These are phyloP conservation scores for Dioszegia hungarica DNA, from an alignment of 768 basidiomycete genomes.

Conservation along the genomic window DNA sequence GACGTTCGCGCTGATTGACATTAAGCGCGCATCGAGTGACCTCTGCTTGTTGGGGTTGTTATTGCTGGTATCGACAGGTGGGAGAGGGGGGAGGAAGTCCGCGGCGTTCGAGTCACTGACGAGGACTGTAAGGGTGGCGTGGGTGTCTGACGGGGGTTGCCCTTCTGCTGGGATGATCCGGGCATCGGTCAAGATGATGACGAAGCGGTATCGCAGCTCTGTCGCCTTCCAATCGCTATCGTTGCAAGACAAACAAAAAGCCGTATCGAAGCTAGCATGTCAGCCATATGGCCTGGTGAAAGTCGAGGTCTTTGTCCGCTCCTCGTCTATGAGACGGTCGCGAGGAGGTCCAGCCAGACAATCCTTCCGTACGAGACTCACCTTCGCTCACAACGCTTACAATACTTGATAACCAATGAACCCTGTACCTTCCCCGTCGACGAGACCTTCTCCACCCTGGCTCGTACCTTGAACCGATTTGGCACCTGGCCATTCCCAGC, in stretches of 20 bases:
- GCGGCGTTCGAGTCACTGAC: conserved; percentile 28
- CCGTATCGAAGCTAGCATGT: conserved; percentile 9
- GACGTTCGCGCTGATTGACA: conserved; percentile 4
- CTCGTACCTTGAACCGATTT: conserved; percentile 28
- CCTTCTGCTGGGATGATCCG: neutral
- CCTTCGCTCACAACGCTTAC: conserved; percentile 16
- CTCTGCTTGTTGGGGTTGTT: conserved; percentile 21
- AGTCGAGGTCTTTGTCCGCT: too few relatives aligned
- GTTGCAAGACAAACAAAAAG: conserved; percentile 28
- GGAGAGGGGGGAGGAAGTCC: conserved; percentile 29
- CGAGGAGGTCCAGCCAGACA: too few relatives aligned
- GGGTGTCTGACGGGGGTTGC: neutral
- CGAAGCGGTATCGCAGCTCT: conserved; percentile 32
- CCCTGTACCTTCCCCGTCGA: neutral
- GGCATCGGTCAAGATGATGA: conserved; percentile 19
- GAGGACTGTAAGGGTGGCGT: conserved; percentile 14
- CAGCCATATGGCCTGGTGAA: neutral
- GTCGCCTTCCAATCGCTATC: conserved; percentile 19
- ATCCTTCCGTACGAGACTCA: too few relatives aligned
- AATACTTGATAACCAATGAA: conserved; percentile 17
- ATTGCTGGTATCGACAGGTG: conserved; percentile 12
- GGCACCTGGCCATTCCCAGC: conserved; percentile 18
- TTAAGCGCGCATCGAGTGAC: neutral
- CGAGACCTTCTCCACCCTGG: conserved; percentile 14
- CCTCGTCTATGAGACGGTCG: too few relatives aligned